Conservation (phyloP, 2,329 filamentous ascomycete genomes). For the Exutisphaerella laricina region DNA sequence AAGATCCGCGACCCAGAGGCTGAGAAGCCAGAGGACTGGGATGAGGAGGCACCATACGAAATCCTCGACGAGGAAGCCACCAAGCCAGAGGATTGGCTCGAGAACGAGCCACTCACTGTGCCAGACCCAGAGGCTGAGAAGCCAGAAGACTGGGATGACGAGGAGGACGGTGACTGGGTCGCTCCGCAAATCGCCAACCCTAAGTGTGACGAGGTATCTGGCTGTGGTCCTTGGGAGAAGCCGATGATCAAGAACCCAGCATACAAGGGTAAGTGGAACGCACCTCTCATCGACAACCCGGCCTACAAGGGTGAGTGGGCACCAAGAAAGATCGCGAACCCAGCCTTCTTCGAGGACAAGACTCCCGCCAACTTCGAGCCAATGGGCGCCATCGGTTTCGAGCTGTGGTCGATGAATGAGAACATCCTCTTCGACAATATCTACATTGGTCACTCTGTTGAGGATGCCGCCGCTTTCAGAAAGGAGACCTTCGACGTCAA, state of each 20-base stretch:
- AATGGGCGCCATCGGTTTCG: slow-evolving; percentile 96
- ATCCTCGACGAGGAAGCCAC: slow-evolving; percentile 88
- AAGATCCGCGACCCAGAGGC: slow-evolving; percentile 89
- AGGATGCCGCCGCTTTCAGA: slow-evolving; percentile 84
- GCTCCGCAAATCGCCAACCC: slow-evolving; percentile 87
- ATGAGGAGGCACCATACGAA: slow-evolving; percentile 96
- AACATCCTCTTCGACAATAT: slow-evolving; percentile 99
- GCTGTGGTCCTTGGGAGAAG: slow-evolving; percentile 87
- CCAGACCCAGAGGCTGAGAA: slow-evolving; percentile 93
- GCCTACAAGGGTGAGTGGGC: slow-evolving; percentile 95
- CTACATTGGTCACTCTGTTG: slow-evolving; percentile 96
- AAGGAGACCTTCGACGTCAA: slow-evolving; percentile 88
- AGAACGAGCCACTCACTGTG: slow-evolving; percentile 73
- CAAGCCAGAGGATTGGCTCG: slow-evolving; percentile 94
- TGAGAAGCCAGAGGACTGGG: slow-evolving; percentile 96
- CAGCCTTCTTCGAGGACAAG: slow-evolving; percentile 95
- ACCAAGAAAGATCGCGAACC: slow-evolving; percentile 95
- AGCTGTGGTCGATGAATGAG: slow-evolving; percentile 99
- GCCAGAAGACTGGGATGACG: slow-evolving; percentile 99
- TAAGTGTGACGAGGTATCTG: slow-evolving; percentile 88
- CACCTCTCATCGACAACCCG: slow-evolving; percentile 92
- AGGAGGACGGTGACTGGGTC: slow-evolving; percentile 98
- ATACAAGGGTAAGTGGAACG: slow-evolving; percentile 99
- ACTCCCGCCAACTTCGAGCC: slow-evolving; percentile 93
- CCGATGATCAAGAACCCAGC: slow-evolving; percentile 90